These are phyloP conservation scores for Artemisia annua DNA, from an alignment of 129 eudicot genomes.

Conservation along the genomic window DNA sequence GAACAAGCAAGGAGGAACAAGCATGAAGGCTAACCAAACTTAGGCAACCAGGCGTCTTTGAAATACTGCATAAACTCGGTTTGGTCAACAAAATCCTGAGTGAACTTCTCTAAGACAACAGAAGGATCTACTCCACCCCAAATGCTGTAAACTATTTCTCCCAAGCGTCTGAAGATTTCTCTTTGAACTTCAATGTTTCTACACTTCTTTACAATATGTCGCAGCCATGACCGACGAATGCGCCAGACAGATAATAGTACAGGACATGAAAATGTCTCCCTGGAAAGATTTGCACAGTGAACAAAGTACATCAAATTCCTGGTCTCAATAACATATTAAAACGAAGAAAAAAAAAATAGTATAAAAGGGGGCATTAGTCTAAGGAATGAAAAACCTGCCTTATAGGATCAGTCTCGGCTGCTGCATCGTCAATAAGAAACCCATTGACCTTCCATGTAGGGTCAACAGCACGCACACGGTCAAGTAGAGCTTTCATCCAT, in stretches of 20 bases:
- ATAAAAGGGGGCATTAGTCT: background rate
- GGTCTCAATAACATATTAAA: background rate
- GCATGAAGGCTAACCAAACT: constrained; percentile 60
- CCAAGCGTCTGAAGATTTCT: constrained; percentile 80
- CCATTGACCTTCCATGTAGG: constrained; percentile 81
- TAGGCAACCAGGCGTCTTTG: constrained; percentile 86
- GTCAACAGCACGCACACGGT: constrained; percentile 73
- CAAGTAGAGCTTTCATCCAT: constrained; percentile 92
- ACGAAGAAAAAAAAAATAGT: constrained; percentile 1
- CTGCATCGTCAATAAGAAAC: constrained; percentile 91
- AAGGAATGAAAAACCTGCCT: constrained; percentile 45
- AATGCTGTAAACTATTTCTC: constrained; percentile 65
- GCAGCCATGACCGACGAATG: constrained; percentile 91
- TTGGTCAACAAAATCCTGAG: constrained; percentile 83
- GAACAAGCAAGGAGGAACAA: background rate
- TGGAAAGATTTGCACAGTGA: constrained; percentile 30
- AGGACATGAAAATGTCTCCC: constrained; percentile 89
- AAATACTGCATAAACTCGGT: constrained; percentile 73
- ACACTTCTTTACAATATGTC: constrained; percentile 74
- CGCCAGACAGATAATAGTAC: constrained; percentile 91
- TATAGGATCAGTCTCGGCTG: constrained; percentile 81
- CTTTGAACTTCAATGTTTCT: constrained; percentile 69
- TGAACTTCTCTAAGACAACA: constrained; percentile 51
- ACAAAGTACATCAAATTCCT: background rate
- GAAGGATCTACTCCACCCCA: constrained; percentile 59